phyloP scores from a whole-genome alignment of 2,329 filamentous ascomycete genomes.

The Teratosphaeria zuluensis region DNA sequence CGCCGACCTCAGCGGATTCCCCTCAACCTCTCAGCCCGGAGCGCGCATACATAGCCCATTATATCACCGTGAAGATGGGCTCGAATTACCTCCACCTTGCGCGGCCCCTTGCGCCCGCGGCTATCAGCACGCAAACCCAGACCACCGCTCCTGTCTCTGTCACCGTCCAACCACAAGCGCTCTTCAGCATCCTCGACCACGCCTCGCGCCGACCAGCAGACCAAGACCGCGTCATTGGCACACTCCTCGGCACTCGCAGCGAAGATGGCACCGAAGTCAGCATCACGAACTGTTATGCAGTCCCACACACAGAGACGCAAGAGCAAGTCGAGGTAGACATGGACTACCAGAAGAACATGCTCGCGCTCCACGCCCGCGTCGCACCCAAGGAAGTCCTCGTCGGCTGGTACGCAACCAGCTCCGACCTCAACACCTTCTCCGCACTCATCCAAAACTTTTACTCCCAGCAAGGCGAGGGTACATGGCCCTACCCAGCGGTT shows the following conservation, averaged over 20 bases:
- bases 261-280: slow-evolving; percentile 97
- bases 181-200: slow-evolving; percentile 71
- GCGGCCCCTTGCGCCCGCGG: slow-evolving; percentile 76
- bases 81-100: slow-evolving; percentile 83
- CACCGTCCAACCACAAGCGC: slow-evolving; percentile 82
- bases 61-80: slow-evolving; percentile 30
- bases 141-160: slow-evolving; percentile 88
- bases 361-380: slow-evolving; percentile 85
- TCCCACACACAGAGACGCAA: slow-evolving; percentile 94
- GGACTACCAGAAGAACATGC: slow-evolving; percentile 99
- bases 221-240: slow-evolving; percentile 93
- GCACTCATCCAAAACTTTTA: slow-evolving; percentile 99
- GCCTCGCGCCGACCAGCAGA: slow-evolving; percentile 84
- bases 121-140: slow-evolving; percentile 62
- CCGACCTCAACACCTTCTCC: slow-evolving; percentile 96
- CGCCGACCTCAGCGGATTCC: neutral
- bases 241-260: slow-evolving; percentile 81
- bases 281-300: slow-evolving; percentile 92
- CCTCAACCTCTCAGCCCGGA: neutral
- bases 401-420: slow-evolving; percentile 96
- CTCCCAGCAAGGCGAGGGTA: slow-evolving; percentile 90
- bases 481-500: slow-evolving; percentile 92
- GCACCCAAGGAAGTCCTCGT: slow-evolving; percentile 89
- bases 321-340: slow-evolving; percentile 99
- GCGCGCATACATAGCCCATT: neutral